Base-by-base conservation (phyloP, 352 stramenopile genomes). In the Pythium vanterpoolii region DNA sequence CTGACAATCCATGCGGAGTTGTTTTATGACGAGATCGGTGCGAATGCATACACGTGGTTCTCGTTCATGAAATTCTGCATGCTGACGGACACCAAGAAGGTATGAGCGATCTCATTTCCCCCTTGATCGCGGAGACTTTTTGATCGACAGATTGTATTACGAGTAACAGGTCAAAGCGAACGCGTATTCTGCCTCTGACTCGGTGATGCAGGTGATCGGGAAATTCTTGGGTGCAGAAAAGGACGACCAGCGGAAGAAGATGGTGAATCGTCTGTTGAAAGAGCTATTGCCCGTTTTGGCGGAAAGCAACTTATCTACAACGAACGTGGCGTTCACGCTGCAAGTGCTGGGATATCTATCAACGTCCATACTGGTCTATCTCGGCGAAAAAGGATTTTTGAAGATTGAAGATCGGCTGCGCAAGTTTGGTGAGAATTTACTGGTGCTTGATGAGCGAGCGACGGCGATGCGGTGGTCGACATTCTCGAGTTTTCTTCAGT, bases 381-480 rank as follows among this genome's bases (percentile, higher is more conserved):
- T 94, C 18, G 78, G 75, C 2, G 55, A 66, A 19, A 73, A 61
- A 38, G 74, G 67, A 10, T 79, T 84, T 39, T 10, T 64, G 4
- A 92, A 92, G 52, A 89, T 94, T 26, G 77, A 91, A 65, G 70
- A 77, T 7, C 75, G 73, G n/a, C 55, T 94, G 28, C 76, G 73
- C 49, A 77, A 70, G 39, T 90, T 83, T 65, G 80, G 84, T 16
- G 84, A 94, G 36, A 83, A 75, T 13, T 27, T 94, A 8, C 64
- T 94, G 26, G 82, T 79, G 26, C 47, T 90, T 26, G 69, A 81
- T 33, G 66, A 75, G 18, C 74, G 76, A 40, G 27, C 69, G 19
- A 85, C 72, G 21, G 79, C 73, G 23, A 77, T 66, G 56, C 84
- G 65, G 34, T 94, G 76, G 80, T 74, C 70, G 9, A 71, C 82